phyloP scores from a whole-genome alignment of 306 rosid species.

The Prunus padus region DNA sequence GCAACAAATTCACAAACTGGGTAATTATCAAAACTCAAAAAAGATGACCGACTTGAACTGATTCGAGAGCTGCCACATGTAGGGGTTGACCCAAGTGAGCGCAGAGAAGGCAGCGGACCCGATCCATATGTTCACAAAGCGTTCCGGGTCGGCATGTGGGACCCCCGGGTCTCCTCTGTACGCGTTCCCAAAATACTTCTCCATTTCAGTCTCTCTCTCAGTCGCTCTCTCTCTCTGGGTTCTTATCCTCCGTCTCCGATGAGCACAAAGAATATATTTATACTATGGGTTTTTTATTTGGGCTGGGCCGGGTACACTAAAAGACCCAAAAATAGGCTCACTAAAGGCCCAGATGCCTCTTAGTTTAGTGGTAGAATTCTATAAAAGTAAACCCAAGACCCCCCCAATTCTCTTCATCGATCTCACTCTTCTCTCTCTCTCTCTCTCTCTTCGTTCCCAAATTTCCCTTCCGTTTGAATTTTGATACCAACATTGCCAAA shows the following conservation, averaged over 20 bases:
- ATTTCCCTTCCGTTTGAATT: constrained; percentile 12
- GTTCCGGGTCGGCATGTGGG: constrained; percentile 62
- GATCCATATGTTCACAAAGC: constrained; percentile 71
- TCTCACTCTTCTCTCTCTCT: not conserved
- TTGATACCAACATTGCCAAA: constrained; percentile 1
- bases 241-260: constrained; percentile 14
- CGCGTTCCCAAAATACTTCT: constrained; percentile 89
- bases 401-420: constrained; percentile 9
- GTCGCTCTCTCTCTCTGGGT: not conserved
- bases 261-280: not conserved
- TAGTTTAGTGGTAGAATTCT: constrained; percentile 10
- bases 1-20: constrained; percentile 1
- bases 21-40: not conserved
- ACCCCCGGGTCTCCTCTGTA: constrained; percentile 95
- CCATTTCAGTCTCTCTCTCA: constrained; percentile 42
- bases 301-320: not conserved
- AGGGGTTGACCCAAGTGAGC: constrained; percentile 58
- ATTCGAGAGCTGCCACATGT: constrained; percentile 67
- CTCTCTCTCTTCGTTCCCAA: constrained; percentile 5
- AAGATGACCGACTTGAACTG: constrained; percentile 51
- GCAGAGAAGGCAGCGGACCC: constrained; percentile 60
- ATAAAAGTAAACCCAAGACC: constrained; percentile 28
- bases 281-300: not conserved
- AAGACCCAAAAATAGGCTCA: not conserved
- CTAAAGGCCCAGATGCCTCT: not conserved